These are phyloP conservation scores for Pinus tabuliformis DNA, from an alignment of 75 land plant genomes.

Conservation along the genomic window DNA sequence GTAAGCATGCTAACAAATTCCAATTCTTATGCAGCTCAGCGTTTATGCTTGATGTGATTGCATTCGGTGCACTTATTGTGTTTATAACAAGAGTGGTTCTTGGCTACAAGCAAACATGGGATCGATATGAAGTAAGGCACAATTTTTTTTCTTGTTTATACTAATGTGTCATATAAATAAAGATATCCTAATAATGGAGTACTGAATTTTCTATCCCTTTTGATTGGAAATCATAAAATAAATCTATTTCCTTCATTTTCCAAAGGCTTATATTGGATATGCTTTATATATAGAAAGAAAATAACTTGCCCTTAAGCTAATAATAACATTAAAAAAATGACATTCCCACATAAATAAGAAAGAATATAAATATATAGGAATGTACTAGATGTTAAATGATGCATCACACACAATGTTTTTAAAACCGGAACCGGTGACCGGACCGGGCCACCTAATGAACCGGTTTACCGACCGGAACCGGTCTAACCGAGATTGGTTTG, in stretches of 20 bases:
- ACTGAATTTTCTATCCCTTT: not conserved
- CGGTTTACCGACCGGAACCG: too few species aligned
- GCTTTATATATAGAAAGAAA: too few species aligned
- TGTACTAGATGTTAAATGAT: too few species aligned
- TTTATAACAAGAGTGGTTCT: constrained; percentile 66
- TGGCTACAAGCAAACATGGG: constrained; percentile 95
- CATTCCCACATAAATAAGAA: too few species aligned
- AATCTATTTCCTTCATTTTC: not conserved
- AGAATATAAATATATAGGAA: too few species aligned
- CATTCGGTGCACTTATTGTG: constrained; percentile 68
- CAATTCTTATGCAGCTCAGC: constrained; percentile 60
- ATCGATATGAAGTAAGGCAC: constrained; percentile 78
- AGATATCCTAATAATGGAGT: not conserved
- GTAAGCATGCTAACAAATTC: not conserved
- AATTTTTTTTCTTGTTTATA: not conserved
- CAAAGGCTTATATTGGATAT: too few species aligned
- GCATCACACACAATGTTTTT: too few species aligned
- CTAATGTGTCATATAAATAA: not conserved
- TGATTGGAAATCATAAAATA: not conserved
- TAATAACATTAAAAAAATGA: too few species aligned
- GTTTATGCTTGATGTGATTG: constrained; percentile 77
- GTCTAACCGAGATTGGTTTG: too few species aligned
- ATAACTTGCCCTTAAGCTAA: too few species aligned
- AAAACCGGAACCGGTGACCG: too few species aligned
- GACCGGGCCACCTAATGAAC: too few species aligned